Percentiles rank a stretch among this genome's conserved stretches.
Conservation (phyloP, 2,329 filamentous ascomycete species). For the Scedosporium boydii region DNA sequence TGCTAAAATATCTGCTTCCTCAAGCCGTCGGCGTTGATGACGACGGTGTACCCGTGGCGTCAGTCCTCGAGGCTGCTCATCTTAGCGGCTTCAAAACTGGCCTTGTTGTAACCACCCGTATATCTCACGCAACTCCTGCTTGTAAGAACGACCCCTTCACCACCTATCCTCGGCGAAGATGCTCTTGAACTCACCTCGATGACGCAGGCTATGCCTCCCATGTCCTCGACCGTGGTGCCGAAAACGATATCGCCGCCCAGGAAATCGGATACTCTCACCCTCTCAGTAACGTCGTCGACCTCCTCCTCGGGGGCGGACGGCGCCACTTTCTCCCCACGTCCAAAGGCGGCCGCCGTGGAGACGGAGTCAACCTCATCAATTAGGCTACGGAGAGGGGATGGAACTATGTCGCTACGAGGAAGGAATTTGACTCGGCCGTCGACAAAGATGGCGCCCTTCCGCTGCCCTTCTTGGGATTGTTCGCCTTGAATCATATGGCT, state of each 20-base stretch:
- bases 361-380: constrained; percentile 14
- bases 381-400: constrained; percentile 14
- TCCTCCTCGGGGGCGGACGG: constrained; percentile 16
- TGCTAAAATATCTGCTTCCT: neutral
- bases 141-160: neutral
- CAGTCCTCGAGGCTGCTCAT: constrained; percentile 16
- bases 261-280: constrained; percentile 15
- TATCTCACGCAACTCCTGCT: constrained; percentile 16
- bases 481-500: constrained; percentile 12
- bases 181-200: neutral
- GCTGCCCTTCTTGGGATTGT: constrained; percentile 14
- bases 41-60: constrained; percentile 14
- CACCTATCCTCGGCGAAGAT: no score
- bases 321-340: constrained; percentile 13
- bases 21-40: constrained; percentile 14
- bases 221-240: constrained; percentile 14
- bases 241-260: constrained; percentile 16
- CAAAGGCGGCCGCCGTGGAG: constrained; percentile 12
- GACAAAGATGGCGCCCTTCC: constrained; percentile 9
- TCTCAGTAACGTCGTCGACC: constrained; percentile 12
- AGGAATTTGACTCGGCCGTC: constrained; percentile 9
- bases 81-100: constrained; percentile 15
- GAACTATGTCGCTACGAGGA: constrained; percentile 12
- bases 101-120: constrained; percentile 14
- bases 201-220: constrained; percentile 12